phyloP scores from a whole-genome alignment of 805 yeast genomes.

The Candida orba region DNA sequence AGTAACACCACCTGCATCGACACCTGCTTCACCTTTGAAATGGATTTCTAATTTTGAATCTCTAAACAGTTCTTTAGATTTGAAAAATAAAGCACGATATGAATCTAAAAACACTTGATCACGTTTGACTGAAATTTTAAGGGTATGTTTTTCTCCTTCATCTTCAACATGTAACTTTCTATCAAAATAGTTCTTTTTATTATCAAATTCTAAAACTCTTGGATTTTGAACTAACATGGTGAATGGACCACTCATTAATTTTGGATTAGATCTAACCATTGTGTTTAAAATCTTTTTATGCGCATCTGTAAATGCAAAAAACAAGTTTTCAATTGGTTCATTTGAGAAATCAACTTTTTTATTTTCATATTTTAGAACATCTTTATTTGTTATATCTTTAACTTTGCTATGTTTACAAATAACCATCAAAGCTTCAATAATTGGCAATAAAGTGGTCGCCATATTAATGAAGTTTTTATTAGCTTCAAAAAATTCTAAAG shows the following conservation, averaged over 20 bases:
- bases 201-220: constrained; percentile 87
- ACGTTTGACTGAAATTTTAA: constrained; percentile 67
- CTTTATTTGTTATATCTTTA: constrained; percentile 48
- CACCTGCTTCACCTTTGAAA: constrained; percentile 93
- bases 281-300: constrained; percentile 83
- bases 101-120: constrained; percentile 91
- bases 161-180: constrained; percentile 53
- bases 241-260: constrained; percentile 93
- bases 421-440: constrained; percentile 90
- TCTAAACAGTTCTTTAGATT: constrained; percentile 65
- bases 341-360: constrained; percentile 58
- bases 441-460: constrained; percentile 75
- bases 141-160: constrained; percentile 33
- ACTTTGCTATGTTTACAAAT: constrained; percentile 84
- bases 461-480: constrained; percentile 50
- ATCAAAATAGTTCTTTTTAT: constrained; percentile 80
- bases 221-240: constrained; percentile 84
- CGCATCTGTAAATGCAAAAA: constrained; percentile 81
- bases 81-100: constrained; percentile 73
- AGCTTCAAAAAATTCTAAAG: constrained; percentile 56
- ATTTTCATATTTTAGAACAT: constrained; percentile 52
- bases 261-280: constrained; percentile 87
- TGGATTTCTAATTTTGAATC: constrained; percentile 66
- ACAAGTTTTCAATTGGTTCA: constrained; percentile 70
- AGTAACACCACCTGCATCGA: constrained; percentile 97